phyloP scores from a whole-genome alignment of 2,329 filamentous ascomycete genomes.

The Chrysoporthe deuterocubensis region DNA sequence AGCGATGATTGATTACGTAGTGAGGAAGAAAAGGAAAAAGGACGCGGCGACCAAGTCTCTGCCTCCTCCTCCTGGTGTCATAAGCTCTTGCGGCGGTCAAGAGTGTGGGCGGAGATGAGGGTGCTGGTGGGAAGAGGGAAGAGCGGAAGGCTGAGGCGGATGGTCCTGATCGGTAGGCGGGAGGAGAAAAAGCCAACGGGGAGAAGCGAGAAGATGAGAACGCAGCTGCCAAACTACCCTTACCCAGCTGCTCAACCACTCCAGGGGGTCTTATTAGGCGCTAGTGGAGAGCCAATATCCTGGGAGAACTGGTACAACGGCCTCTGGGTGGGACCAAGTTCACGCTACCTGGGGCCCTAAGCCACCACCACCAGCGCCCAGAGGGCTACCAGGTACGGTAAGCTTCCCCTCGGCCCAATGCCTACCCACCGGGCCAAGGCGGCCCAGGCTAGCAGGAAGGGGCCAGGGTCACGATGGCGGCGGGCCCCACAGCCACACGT shows the following conservation, averaged over 20 bases:
- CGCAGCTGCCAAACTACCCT: constrained; percentile 30
- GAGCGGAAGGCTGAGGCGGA: constrained; percentile 27
- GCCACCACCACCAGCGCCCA: not conserved
- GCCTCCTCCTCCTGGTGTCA: not conserved
- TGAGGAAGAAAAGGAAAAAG: constrained; percentile 1
- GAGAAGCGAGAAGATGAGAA: constrained; percentile 29
- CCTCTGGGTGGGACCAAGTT: not conserved
- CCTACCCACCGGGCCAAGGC: constrained; percentile 9
- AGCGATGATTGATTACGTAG: not conserved
- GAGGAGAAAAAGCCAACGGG: constrained; percentile 30
- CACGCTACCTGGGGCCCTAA: not conserved
- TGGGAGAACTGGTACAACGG: constrained; percentile 25
- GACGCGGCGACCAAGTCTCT: not conserved
- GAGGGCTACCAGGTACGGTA: not conserved
- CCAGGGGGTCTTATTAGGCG: constrained; percentile 16
- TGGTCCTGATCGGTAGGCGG: constrained; percentile 28
- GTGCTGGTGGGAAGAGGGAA: constrained; percentile 23
- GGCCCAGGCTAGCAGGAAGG: not conserved
- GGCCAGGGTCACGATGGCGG: not conserved
- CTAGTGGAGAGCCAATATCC: constrained; percentile 29
- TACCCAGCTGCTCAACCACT: constrained; percentile 28
- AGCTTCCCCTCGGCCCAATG: not conserved
- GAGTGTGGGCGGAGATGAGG: constrained; percentile 15
- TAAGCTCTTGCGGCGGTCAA: not conserved
- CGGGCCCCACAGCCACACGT: constrained; percentile 10